A percentile compares a stretch with the other conserved stretches of the same genome.
Evolutionary conservation across 192 early-diverging fungal genomes (phyloP).

Genomic region (Umbelopsis vinacea): DNA sequence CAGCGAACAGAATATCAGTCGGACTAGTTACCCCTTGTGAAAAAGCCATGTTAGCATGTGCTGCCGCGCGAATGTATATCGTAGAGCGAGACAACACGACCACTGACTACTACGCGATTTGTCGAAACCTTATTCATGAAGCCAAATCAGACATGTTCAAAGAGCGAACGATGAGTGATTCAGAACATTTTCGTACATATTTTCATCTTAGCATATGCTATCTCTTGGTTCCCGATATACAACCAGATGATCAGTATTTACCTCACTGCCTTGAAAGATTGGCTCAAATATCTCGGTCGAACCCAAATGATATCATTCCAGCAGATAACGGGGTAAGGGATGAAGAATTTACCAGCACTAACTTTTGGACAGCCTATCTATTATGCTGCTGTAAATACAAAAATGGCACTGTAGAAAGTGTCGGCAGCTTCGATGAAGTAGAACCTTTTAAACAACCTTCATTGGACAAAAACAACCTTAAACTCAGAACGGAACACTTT

Average conservation of each 20-base stretch:
- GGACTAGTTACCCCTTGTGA: background rate
- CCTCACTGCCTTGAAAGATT: background rate
- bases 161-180: background rate
- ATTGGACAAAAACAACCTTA: background rate
- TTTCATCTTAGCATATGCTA: conserved; percentile 3
- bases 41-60: background rate
- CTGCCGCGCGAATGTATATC: background rate
- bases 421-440: background rate
- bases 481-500: background rate
- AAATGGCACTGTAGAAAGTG: background rate
- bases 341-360: background rate
- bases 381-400: background rate
- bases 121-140: background rate
- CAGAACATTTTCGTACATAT: background rate
- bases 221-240: background rate
- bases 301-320: background rate
- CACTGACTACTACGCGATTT: background rate
- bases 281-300: background rate
- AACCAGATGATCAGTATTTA: conserved; percentile 13
- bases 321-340: background rate
- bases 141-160: background rate
- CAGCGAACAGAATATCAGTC: background rate
- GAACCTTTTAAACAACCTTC: background rate
- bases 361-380: background rate
- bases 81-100: background rate